These are phyloP conservation scores for Microsporum audouinii DNA, from an alignment of 2,329 filamentous ascomycete genomes.

Conservation along the genomic window DNA sequence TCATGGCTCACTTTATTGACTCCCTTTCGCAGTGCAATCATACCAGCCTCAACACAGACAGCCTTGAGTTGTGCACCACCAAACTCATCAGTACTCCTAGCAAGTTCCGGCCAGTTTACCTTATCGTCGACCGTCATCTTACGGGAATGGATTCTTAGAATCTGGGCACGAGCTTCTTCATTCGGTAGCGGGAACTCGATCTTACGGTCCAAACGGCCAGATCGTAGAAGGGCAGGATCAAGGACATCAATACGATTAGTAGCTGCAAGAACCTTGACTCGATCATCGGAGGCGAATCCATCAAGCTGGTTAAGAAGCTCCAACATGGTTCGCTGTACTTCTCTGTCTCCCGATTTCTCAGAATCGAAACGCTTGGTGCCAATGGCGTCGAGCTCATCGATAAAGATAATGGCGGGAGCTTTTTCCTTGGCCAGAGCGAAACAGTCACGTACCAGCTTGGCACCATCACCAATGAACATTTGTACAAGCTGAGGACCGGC, in stretches of 20 bases:
- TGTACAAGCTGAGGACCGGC: conserved; percentile 95
- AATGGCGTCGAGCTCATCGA: conserved; percentile 96
- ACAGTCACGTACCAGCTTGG: conserved; percentile 93
- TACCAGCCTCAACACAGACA: conserved; percentile 95
- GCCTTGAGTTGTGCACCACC: conserved; percentile 96
- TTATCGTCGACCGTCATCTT: conserved; percentile 94
- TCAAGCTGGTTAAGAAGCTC: conserved; percentile 97
- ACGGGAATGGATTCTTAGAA: conserved; percentile 89
- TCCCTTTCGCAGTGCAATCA: conserved; percentile 91
- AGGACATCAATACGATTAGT: conserved; percentile 92
- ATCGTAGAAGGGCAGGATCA: conserved; percentile 81
- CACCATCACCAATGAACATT: conserved; percentile 99
- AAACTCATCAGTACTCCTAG: conserved; percentile 95
- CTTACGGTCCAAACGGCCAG: conserved; percentile 86
- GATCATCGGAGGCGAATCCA: conserved; percentile 91
- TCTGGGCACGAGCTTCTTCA: conserved; percentile 93
- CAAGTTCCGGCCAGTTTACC: conserved; percentile 93
- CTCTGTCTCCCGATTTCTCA: conserved; percentile 92
- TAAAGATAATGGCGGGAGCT: conserved; percentile 97
- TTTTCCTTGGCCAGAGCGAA: conserved; percentile 98
- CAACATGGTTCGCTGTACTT: conserved; percentile 97
- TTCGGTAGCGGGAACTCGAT: conserved; percentile 98
- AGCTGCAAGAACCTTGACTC: conserved; percentile 90
- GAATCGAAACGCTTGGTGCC: conserved; percentile 98
- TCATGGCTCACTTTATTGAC: conserved; percentile 97